Evolutionary conservation across 805 yeast genomes (phyloP).

Genomic region (Saccharomycopsis selenospora): DNA sequence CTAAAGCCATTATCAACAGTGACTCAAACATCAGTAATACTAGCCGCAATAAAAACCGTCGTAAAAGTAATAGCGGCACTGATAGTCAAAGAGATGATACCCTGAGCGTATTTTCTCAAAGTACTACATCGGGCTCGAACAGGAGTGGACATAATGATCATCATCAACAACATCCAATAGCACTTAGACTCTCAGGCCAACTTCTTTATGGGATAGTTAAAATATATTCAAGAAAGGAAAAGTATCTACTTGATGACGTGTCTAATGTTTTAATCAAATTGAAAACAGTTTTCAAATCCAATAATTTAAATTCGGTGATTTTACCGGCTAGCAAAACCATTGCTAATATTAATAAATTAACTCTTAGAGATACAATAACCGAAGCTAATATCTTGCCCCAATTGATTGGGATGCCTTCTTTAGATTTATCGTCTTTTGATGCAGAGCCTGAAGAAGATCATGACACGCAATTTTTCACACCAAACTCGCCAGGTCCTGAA

Average conservation of each 20-base stretch:
- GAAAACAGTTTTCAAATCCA: slow-evolving; percentile 53
- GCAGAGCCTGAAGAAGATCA: slow-evolving; percentile 26
- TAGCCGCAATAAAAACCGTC: background rate
- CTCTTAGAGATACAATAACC: slow-evolving; percentile 71
- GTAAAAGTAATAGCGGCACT: slow-evolving; percentile 8
- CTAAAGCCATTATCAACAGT: slow-evolving; percentile 49
- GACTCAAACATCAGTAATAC: slow-evolving; percentile 20
- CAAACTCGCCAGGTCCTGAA: slow-evolving; percentile 25
- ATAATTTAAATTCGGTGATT: slow-evolving; percentile 40
- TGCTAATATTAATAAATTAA: slow-evolving; percentile 50
- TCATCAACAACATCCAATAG: slow-evolving; percentile 69
- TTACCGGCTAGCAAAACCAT: slow-evolving; percentile 56
- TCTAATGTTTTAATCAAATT: slow-evolving; percentile 65
- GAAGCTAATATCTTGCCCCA: slow-evolving; percentile 42
- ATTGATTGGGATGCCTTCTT: slow-evolving; percentile 59
- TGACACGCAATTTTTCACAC: too few species aligned
- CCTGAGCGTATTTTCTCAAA: too few species aligned
- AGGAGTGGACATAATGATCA: too few species aligned
- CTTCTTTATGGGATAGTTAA: slow-evolving; percentile 78
- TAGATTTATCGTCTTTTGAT: slow-evolving; percentile 34
- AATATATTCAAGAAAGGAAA: slow-evolving; percentile 80
- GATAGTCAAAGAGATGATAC: slow-evolving; percentile 18
- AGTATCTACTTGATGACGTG: slow-evolving; percentile 76
- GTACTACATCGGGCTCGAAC: too few species aligned
- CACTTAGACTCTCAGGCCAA: slow-evolving; percentile 80